phyloP scores from a whole-genome alignment of 169 alveolate genomes.

The Eimeria zaria region DNA sequence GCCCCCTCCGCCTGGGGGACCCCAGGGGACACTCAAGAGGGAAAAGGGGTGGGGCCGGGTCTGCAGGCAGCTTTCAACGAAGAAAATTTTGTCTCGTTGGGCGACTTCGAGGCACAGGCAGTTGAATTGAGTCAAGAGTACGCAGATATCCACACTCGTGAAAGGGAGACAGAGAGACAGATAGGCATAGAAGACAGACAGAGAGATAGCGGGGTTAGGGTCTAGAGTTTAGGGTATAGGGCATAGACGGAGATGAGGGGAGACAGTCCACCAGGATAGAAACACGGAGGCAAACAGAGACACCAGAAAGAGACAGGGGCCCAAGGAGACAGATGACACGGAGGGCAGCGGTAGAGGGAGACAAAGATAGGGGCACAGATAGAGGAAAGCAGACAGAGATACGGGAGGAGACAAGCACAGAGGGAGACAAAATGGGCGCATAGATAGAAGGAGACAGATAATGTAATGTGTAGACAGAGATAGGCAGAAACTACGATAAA shows the following conservation, averaged over 20 bases:
- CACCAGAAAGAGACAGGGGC: too few relatives aligned
- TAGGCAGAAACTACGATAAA: too few relatives aligned
- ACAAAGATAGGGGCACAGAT: too few relatives aligned
- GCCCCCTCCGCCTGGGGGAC: conserved; percentile 6
- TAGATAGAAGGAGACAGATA: too few relatives aligned
- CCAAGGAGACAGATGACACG: too few relatives aligned
- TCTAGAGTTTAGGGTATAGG: too few relatives aligned
- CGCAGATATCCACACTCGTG: neutral
- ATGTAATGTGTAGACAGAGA: too few relatives aligned
- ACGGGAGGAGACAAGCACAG: too few relatives aligned
- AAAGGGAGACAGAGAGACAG: neutral
- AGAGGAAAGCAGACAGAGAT: too few relatives aligned
- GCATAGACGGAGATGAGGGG: neutral
- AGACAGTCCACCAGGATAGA: neutral
- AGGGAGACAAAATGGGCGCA: too few relatives aligned
- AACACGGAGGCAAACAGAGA: neutral
- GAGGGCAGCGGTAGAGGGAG: too few relatives aligned
- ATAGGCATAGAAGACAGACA: neutral
- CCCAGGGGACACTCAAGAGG: neutral
- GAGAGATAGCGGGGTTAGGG: too few relatives aligned
- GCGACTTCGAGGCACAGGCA: conserved; percentile 53
- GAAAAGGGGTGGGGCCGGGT: neutral
- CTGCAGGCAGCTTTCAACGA: neutral
- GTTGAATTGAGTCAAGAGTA: neutral
- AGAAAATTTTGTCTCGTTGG: conserved; percentile 1